Evolutionary conservation across 106 monocot genomes (phyloP).

Genomic region (Acorus calamus): DNA sequence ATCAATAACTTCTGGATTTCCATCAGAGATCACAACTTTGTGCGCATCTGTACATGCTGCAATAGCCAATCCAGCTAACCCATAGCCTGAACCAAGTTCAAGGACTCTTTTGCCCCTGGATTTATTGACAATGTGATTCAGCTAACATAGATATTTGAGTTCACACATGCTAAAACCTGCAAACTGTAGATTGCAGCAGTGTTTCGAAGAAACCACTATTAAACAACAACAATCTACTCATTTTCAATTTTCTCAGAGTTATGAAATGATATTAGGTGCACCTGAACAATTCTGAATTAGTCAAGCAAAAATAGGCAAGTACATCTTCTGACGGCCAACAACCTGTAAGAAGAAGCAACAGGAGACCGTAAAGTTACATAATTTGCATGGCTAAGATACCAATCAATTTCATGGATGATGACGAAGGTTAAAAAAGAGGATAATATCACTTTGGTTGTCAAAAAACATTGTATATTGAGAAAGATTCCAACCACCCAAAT

Average conservation of each 20-base stretch:
- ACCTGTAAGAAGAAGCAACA: constrained; percentile 32
- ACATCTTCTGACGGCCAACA: constrained; percentile 84
- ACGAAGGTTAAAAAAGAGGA: too few relatives aligned
- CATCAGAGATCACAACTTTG: constrained; percentile 91
- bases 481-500: too few relatives aligned
- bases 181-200: background rate
- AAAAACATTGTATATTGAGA: too few relatives aligned
- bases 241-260: constrained; percentile 5
- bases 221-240: background rate
- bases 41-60: constrained; percentile 61
- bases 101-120: constrained; percentile 73
- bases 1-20: constrained; percentile 85
- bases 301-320: constrained; percentile 70
- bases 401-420: too few relatives aligned
- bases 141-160: background rate
- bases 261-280: constrained; percentile 7
- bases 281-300: constrained; percentile 58
- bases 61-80: constrained; percentile 82
- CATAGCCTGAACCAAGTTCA: constrained; percentile 93
- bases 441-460: too few relatives aligned
- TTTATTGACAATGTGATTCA: background rate
- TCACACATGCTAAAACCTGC: background rate
- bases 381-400: background rate
- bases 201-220: background rate
- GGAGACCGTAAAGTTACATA: background rate